These are phyloP conservation scores for Cladophialophora yegresii DNA, from an alignment of 2,329 filamentous ascomycete genomes.

Conservation along the genomic window DNA sequence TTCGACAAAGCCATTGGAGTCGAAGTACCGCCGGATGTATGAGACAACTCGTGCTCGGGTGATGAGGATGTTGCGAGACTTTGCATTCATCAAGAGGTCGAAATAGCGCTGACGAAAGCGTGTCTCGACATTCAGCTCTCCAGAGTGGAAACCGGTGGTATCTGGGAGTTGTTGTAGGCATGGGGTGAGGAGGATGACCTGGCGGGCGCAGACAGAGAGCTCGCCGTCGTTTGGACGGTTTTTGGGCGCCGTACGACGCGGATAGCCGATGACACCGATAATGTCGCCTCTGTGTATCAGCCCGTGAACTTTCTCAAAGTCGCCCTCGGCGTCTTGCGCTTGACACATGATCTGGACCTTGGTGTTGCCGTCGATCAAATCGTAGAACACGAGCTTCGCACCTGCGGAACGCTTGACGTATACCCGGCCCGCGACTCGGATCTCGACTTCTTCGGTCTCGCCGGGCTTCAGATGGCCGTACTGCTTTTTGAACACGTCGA, in stretches of 20 bases:
- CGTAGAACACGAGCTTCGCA: constrained; percentile 88
- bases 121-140: constrained; percentile 93
- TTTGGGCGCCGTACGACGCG: constrained; percentile 84
- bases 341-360: constrained; percentile 93
- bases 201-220: constrained; percentile 86
- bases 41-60: constrained; percentile 84
- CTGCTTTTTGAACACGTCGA: constrained; percentile 75
- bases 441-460: constrained; percentile 72
- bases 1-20: constrained; percentile 83
- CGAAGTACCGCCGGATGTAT: constrained; percentile 86
- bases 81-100: constrained; percentile 95
- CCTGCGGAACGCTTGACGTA: constrained; percentile 83
- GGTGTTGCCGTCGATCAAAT: constrained; percentile 72
- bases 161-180: constrained; percentile 83
- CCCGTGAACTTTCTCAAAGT: constrained; percentile 87
- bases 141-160: constrained; percentile 72
- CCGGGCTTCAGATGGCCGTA: constrained; percentile 81
- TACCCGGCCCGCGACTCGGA: constrained; percentile 81
- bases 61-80: constrained; percentile 77
- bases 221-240: constrained; percentile 79
- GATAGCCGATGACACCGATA: constrained; percentile 81
- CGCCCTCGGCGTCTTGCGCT: constrained; percentile 71
- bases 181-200: constrained; percentile 82
- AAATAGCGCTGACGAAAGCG: constrained; percentile 91
- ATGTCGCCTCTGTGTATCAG: constrained; percentile 88